These are phyloP conservation scores for Bondarzewia mesenterica DNA, from an alignment of 1,284 basidiomycete genomes.

Conservation along the genomic window DNA sequence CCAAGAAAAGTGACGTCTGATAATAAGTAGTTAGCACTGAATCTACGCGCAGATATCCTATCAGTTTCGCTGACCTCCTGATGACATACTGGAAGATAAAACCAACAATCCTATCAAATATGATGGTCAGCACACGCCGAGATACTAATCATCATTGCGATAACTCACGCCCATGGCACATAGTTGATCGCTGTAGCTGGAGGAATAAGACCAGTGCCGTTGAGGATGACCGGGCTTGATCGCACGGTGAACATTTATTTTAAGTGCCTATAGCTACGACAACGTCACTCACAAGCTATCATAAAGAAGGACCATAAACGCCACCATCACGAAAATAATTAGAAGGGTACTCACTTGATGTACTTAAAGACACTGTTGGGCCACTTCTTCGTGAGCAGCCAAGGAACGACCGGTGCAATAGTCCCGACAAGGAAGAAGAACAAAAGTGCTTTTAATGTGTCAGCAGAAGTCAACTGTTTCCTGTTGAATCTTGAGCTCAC, in stretches of 20 bases:
- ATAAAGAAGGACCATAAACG: neutral
- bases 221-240: constrained; percentile 15
- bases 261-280: neutral
- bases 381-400: constrained; percentile 26
- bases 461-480: neutral
- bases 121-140: too few relatives aligned
- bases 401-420: constrained; percentile 30
- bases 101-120: constrained; percentile 19
- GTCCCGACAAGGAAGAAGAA: constrained; percentile 43
- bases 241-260: neutral
- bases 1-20: constrained; percentile 25
- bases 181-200: constrained; percentile 38
- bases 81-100: constrained; percentile 36
- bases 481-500: neutral
- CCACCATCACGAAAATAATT: constrained; percentile 1
- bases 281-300: neutral
- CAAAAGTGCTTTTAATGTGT: constrained; percentile 18
- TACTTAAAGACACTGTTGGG: constrained; percentile 33
- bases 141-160: too few relatives aligned
- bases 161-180: constrained; percentile 25
- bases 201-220: constrained; percentile 27
- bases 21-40: neutral
- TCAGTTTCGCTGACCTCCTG: constrained; percentile 16
- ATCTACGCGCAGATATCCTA: too few relatives aligned
- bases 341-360: constrained; percentile 28